A percentile compares a stretch with the other conserved stretches of the same genome.
Conservation (phyloP, 192 early-diverging fungal species). For the Mortierella alpina region DNA sequence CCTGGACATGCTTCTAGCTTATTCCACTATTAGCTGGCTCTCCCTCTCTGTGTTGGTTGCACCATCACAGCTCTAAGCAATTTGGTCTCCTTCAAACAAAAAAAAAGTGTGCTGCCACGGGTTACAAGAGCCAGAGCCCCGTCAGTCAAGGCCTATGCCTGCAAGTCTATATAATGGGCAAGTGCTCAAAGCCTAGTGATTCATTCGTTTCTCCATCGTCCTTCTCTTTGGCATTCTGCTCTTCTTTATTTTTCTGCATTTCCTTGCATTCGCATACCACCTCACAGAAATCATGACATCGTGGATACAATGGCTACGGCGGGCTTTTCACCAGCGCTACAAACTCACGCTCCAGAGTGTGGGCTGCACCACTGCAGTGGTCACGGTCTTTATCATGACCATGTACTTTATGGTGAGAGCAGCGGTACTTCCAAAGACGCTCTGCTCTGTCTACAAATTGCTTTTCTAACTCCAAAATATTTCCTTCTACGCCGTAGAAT, state of each 20-base stretch:
- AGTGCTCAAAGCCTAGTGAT: too few species aligned
- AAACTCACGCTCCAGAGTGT: conserved; percentile 29
- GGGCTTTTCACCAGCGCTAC: conserved; percentile 27
- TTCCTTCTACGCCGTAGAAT: conserved; percentile 49
- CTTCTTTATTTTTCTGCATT: not conserved
- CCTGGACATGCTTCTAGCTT: not conserved
- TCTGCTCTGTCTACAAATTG: not conserved
- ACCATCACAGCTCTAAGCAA: too few species aligned
- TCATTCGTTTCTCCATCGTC: not conserved
- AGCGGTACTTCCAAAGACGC: not conserved
- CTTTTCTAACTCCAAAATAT: not conserved
- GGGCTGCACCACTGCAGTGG: conserved; percentile 7
- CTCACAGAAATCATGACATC: conserved; percentile 7
- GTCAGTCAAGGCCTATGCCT: too few species aligned
- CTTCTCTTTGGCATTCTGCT: not conserved
- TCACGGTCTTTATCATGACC: conserved; percentile 32
- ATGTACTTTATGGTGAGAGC: conserved; percentile 46
- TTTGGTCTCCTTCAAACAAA: too few species aligned
- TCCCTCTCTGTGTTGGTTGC: too few species aligned
- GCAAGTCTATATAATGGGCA: too few species aligned
- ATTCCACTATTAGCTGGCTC: not conserved
- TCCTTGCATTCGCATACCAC: not conserved
- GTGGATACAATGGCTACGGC: conserved; percentile 1
- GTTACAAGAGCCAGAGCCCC: too few species aligned
- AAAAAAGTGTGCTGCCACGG: too few species aligned